Percentiles rank a stretch among this genome's conserved stretches.
phyloP scores from a whole-genome alignment of 23 red algal genomes.

The Gracilaria vermiculophylla region DNA sequence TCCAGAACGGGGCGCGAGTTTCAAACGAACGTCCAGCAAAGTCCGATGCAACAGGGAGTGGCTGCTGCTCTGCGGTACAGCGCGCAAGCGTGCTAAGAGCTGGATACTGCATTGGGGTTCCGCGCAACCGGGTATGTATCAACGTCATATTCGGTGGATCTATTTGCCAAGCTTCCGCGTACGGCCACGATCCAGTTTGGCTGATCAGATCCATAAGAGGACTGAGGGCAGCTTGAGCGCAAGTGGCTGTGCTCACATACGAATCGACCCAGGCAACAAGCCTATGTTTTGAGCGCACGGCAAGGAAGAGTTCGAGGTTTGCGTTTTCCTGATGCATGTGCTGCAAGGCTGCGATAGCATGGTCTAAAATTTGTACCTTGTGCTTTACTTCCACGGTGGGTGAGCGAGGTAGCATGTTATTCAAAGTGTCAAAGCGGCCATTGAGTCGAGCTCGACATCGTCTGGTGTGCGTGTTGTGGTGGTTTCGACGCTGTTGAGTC shows the following conservation, averaged over 20 bases:
- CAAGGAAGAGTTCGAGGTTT: slow-evolving; percentile 26
- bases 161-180: slow-evolving; percentile 21
- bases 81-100: slow-evolving; percentile 3
- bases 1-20: slow-evolving; percentile 1
- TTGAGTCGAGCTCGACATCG: slow-evolving; percentile 60
- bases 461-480: slow-evolving; percentile 72
- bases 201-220: slow-evolving; percentile 23
- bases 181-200: slow-evolving; percentile 28
- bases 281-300: slow-evolving; percentile 16
- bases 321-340: slow-evolving; percentile 28
- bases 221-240: background rate
- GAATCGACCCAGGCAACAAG: slow-evolving; percentile 20
- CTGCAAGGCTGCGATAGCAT: slow-evolving; percentile 13
- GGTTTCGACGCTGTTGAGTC: slow-evolving; percentile 49
- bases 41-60: background rate
- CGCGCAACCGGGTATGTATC: background rate
- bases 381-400: slow-evolving; percentile 43
- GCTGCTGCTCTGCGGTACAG: background rate
- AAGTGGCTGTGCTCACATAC: background rate
- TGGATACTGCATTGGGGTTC: slow-evolving; percentile 18
- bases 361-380: slow-evolving; percentile 61
- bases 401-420: slow-evolving; percentile 42
- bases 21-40: slow-evolving; percentile 14
- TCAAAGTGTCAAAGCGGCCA: slow-evolving; percentile 52
- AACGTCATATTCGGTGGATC: background rate